Percentiles rank a stretch among this genome's conserved stretches.
Conservation (phyloP, 768 basidiomycete species). For the Fistulinella prunicolor region DNA sequence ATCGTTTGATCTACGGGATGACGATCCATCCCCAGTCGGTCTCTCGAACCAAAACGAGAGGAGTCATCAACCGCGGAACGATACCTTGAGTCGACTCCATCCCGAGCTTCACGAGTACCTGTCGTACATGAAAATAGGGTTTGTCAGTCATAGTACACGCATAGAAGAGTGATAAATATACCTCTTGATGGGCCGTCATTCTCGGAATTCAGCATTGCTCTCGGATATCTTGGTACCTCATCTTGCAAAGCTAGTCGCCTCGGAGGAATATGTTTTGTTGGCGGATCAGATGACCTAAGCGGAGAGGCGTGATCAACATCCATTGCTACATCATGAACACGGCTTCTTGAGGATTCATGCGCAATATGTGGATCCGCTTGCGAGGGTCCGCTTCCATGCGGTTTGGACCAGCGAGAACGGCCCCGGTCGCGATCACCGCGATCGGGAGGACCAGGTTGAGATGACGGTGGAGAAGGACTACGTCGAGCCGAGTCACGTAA, state of each 20-base stretch:
- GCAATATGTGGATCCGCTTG: slow-evolving; percentile 13
- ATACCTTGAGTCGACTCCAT: slow-evolving; percentile 16
- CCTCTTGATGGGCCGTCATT: slow-evolving; percentile 18
- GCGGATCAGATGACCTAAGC: slow-evolving; percentile 20
- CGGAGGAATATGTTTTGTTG: slow-evolving; percentile 13
- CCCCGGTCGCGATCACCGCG: slow-evolving; percentile 15
- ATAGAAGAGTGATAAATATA: neutral
- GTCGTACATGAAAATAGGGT: neutral
- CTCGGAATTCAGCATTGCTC: slow-evolving; percentile 34
- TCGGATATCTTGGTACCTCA: slow-evolving; percentile 35
- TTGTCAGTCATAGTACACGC: neutral
- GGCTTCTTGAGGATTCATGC: slow-evolving; percentile 21
- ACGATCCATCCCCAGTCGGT: slow-evolving; percentile 20
- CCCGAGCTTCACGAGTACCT: slow-evolving; percentile 22
- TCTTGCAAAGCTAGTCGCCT: slow-evolving; percentile 21
- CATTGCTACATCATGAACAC: slow-evolving; percentile 21
- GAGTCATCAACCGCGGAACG: slow-evolving; percentile 14
- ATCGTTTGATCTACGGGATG: slow-evolving; percentile 14
- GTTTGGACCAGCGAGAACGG: slow-evolving; percentile 16
- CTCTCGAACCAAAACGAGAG: slow-evolving; percentile 18
- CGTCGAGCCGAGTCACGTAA: slow-evolving; percentile 12
- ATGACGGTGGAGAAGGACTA: slow-evolving; percentile 11
- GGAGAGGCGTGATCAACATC: slow-evolving; percentile 28
- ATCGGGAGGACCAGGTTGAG: slow-evolving; percentile 8
- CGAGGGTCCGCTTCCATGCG: slow-evolving; percentile 8